Evolutionary conservation across 2,329 filamentous ascomycete genomes (phyloP).

Genomic region (Colletotrichum orchidophilum): DNA sequence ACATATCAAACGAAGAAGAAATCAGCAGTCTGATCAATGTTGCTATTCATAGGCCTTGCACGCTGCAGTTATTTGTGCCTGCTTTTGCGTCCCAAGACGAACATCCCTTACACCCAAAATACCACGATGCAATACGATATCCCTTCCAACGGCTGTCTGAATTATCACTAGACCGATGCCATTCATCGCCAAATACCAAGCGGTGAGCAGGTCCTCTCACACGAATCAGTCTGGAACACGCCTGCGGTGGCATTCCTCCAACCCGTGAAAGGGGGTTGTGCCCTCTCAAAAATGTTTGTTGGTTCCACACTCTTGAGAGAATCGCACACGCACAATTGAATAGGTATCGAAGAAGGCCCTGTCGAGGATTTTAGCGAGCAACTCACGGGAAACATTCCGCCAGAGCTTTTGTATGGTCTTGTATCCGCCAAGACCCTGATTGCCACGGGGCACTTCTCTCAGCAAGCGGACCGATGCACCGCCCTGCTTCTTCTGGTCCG

Average conservation of each 20-base stretch:
- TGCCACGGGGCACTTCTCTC: not conserved
- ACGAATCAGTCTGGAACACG: not conserved
- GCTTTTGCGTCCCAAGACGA: not conserved
- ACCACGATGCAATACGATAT: not conserved
- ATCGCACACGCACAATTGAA: not conserved
- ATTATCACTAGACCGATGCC: not conserved
- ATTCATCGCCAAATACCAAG: not conserved
- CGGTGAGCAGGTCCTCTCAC: not conserved
- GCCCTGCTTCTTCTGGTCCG: not conserved
- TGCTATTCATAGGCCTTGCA: constrained; percentile 10
- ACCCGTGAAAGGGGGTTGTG: not conserved
- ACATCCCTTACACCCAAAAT: not conserved
- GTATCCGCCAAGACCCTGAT: not conserved
- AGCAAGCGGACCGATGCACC: not conserved
- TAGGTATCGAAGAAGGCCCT: not conserved
- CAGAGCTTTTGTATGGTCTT: no score
- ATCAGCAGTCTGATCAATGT: not conserved
- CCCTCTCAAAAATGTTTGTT: not conserved
- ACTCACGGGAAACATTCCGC: not conserved
- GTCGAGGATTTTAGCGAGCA: not conserved
- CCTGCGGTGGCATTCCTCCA: constrained; percentile 3
- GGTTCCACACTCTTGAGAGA: not conserved
- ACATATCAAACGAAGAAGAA: not conserved
- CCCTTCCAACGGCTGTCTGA: not conserved
- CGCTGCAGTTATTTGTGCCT: not conserved